Evolutionary conservation across 805 yeast species (phyloP).

Genomic region (Ogataea trehaloabstinens): DNA sequence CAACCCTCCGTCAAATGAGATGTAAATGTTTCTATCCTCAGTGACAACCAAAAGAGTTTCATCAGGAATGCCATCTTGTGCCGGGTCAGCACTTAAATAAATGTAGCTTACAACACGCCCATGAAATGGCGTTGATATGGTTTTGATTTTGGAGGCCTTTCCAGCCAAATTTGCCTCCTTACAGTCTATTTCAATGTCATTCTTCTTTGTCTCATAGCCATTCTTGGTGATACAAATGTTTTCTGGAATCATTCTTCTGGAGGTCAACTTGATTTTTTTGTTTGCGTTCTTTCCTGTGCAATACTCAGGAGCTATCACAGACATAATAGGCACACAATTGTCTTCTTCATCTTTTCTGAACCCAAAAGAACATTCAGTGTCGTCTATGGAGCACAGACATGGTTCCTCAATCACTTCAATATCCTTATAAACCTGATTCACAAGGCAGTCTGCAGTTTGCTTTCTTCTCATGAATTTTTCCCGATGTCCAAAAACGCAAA

Average conservation of each 20-base stretch:
- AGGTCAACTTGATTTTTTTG: slow-evolving; percentile 21
- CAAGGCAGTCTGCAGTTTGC: slow-evolving; percentile 61
- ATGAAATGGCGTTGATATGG: slow-evolving; percentile 43
- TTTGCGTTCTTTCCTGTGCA: slow-evolving; percentile 21
- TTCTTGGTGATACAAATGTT: slow-evolving; percentile 23
- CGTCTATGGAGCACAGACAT: slow-evolving; percentile 64
- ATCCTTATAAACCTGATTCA: slow-evolving; percentile 46
- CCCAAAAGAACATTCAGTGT: slow-evolving; percentile 68
- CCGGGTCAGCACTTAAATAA: slow-evolving; percentile 56
- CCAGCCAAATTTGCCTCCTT: slow-evolving; percentile 24
- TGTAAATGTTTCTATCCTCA: slow-evolving; percentile 45
- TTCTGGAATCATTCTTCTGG: slow-evolving; percentile 26
- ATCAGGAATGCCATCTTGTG: slow-evolving; percentile 39
- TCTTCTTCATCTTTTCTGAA: slow-evolving; percentile 37
- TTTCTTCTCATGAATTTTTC: slow-evolving; percentile 66
- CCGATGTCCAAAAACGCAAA: slow-evolving; percentile 68
- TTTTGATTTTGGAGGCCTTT: slow-evolving; percentile 30
- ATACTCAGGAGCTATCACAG: slow-evolving; percentile 15
- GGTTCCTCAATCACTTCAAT: slow-evolving; percentile 46
- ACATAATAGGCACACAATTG: slow-evolving; percentile 43
- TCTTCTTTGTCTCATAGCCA: slow-evolving; percentile 18
- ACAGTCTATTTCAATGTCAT: slow-evolving; percentile 37
- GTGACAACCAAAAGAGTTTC: slow-evolving; percentile 69
- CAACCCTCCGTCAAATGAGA: slow-evolving; percentile 72
- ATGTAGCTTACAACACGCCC: slow-evolving; percentile 55